A percentile compares a stretch with the other conserved stretches of the same genome.
Evolutionary conservation across 2,329 filamentous ascomycete genomes (phyloP).

Genomic region (Tolypocladium ophioglossoides): DNA sequence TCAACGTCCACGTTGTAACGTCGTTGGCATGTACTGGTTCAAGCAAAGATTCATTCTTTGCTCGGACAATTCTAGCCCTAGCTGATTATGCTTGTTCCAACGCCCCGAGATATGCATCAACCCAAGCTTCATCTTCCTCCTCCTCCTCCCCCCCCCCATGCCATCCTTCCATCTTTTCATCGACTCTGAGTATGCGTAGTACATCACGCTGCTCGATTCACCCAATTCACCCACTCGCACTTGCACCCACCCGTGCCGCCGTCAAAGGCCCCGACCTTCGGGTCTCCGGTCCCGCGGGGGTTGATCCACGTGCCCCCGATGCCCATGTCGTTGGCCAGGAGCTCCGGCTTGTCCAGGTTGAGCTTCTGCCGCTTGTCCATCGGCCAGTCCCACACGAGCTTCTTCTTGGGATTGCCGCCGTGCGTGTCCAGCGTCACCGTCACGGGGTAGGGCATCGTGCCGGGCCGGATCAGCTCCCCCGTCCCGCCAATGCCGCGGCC

Average conservation of each 20-base stretch:
- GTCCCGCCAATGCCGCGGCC: conserved; percentile 15
- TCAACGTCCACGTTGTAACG: too few species aligned
- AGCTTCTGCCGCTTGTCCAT: conserved; percentile 38
- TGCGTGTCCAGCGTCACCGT: conserved; percentile 53
- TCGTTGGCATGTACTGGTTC: background rate
- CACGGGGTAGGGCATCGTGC: conserved; percentile 53
- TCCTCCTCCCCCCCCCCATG: too few species aligned
- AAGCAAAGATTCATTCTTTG: background rate
- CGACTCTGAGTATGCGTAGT: too few species aligned
- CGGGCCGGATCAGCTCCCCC: conserved; percentile 31
- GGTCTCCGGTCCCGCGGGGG: conserved; percentile 29
- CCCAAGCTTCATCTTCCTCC: background rate
- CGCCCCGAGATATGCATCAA: background rate
- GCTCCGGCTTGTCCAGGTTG: conserved; percentile 27
- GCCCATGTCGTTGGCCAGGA: conserved; percentile 38
- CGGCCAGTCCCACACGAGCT: conserved; percentile 43
- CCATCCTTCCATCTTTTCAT: background rate
- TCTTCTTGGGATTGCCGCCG: conserved; percentile 41
- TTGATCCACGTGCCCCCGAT: conserved; percentile 45
- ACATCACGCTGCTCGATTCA: conserved; percentile 1
- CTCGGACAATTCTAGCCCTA: background rate
- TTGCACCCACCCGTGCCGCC: conserved; percentile 52
- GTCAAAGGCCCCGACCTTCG: conserved; percentile 47
- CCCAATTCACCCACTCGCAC: conserved; percentile 51
- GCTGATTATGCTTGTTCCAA: background rate